Conservation (phyloP, 208 protist genomes). For the Leishmania tropica region DNA sequence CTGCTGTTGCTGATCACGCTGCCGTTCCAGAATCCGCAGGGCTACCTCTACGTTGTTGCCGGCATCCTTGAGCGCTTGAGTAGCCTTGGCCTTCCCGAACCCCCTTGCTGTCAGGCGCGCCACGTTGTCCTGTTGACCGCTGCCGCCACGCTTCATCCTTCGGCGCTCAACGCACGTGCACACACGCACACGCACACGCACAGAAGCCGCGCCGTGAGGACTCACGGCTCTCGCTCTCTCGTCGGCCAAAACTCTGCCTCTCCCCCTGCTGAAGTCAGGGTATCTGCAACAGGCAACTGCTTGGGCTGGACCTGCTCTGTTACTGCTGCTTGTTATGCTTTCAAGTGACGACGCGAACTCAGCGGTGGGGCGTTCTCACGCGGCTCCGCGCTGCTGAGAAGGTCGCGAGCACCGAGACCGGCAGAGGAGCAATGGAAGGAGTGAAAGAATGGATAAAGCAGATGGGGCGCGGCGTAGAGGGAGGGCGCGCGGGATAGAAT, state of each 20-base stretch:
- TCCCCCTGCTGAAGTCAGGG: too few species aligned
- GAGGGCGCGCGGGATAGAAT: neutral
- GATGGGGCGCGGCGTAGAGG: neutral
- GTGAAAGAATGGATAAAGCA: neutral
- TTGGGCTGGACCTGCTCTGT: too few species aligned
- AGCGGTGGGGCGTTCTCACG: too few species aligned
- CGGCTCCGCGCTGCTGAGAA: neutral
- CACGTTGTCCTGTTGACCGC: conserved; percentile 5
- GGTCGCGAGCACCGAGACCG: neutral
- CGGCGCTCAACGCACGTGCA: neutral
- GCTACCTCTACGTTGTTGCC: conserved; percentile 56
- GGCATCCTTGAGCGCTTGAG: conserved; percentile 67
- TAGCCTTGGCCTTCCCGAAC: conserved; percentile 63
- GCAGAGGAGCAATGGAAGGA: neutral
- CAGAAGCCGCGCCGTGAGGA: neutral
- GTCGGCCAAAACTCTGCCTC: neutral
- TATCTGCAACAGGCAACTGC: neutral
- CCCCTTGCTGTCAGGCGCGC: conserved; percentile 44
- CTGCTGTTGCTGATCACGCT: conserved; percentile 30
- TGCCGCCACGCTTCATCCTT: neutral
- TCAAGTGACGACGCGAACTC: neutral
- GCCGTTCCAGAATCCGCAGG: conserved; percentile 46
- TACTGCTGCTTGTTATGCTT: too few species aligned
- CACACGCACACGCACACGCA: neutral
- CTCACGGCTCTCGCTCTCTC: neutral